Conservation (phyloP, 228 moss, liverwort and hornwort species). For the Sphagnum fallax region DNA sequence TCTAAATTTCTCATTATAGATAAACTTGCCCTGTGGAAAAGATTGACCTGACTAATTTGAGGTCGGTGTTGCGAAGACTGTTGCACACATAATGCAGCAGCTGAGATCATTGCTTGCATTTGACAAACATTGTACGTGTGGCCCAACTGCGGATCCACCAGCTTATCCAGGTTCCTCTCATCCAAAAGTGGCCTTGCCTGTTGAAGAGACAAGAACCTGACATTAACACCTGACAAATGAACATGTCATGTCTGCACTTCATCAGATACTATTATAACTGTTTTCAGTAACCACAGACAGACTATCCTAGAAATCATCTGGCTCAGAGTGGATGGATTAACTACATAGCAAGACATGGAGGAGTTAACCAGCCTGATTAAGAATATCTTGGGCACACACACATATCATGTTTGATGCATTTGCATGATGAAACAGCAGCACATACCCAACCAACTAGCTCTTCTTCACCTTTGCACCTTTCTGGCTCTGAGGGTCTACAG, state of each 20-base stretch:
- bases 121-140: slow-evolving; percentile 45
- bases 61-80: slow-evolving; percentile 74
- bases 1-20: neutral
- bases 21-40: no score
- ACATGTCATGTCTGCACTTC: neutral
- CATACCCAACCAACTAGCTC: slow-evolving; percentile 92
- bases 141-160: slow-evolving; percentile 65
- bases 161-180: slow-evolving; percentile 36
- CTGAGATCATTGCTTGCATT: slow-evolving; percentile 53
- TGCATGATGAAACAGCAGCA: neutral
- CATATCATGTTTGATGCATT: no score
- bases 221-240: neutral
- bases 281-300: neutral
- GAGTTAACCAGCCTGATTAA: no score
- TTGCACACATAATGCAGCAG: slow-evolving; percentile 71
- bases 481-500: slow-evolving; percentile 58
- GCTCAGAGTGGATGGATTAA: no score
- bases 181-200: slow-evolving; percentile 80
- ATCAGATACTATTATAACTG: neutral
- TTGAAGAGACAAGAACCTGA: neutral
- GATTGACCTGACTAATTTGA: slow-evolving; percentile 47
- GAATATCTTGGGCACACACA: no score
- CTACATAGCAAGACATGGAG: no score
- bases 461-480: slow-evolving; percentile 58
- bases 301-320: neutral